These are phyloP conservation scores for Penicillium sp. DNA, from an alignment of 2,329 filamentous ascomycete species.

Conservation along the genomic window DNA sequence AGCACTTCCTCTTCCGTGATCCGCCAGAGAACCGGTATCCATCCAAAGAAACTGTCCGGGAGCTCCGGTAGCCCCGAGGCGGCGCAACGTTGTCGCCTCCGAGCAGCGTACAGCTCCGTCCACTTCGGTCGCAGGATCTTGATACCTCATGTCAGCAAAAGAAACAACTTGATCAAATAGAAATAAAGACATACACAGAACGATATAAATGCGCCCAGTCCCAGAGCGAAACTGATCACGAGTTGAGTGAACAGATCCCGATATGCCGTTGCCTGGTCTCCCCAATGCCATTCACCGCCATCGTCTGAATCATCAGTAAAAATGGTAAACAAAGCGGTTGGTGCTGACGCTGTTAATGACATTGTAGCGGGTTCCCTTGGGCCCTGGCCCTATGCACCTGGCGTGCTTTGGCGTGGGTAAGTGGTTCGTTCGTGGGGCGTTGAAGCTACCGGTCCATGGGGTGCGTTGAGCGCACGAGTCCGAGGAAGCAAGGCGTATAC, in stretches of 20 bases:
- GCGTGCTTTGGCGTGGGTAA: not conserved
- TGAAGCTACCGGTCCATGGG: slow-evolving; percentile 2
- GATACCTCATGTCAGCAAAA: not conserved
- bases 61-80: slow-evolving; percentile 71
- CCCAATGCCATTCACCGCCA: slow-evolving; percentile 27
- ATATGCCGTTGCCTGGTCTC: slow-evolving; percentile 34
- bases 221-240: slow-evolving; percentile 45
- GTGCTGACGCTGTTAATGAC: slow-evolving; percentile 34
- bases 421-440: not conserved
- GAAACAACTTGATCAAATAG: not conserved
- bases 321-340: slow-evolving; percentile 24
- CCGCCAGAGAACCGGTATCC: slow-evolving; percentile 82
- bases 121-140: slow-evolving; percentile 86
- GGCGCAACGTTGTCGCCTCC: slow-evolving; percentile 73
- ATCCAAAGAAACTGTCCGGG: slow-evolving; percentile 83
- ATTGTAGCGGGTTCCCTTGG: slow-evolving; percentile 16
- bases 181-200: slow-evolving; percentile 44
- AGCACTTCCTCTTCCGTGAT: slow-evolving; percentile 90
- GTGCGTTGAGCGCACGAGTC: not conserved
- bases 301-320: slow-evolving; percentile 20
- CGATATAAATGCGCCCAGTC: slow-evolving; percentile 46
- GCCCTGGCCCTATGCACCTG: not conserved
- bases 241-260: slow-evolving; percentile 49
- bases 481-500: not conserved
- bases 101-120: slow-evolving; percentile 85